Evolutionary conservation across 768 basidiomycete genomes (phyloP), one percentile per base, ranked within the genome.

Genomic region (Cystofilobasidium macerans): DNA sequence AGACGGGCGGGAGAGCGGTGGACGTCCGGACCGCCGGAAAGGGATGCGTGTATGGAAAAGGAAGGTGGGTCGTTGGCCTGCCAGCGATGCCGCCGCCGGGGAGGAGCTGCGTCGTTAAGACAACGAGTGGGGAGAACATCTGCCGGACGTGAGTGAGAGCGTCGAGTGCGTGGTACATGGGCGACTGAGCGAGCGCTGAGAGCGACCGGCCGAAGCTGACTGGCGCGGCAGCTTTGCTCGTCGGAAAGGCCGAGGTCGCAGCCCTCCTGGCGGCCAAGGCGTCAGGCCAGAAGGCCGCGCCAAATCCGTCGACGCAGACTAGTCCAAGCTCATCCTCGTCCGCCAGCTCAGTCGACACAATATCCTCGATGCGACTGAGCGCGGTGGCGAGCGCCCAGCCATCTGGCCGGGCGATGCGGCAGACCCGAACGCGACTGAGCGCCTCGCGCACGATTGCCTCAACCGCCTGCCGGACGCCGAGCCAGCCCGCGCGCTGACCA

Each of bases 111-210:
- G 62, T 63, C 20, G 51, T 56, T 4, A 63, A 38, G 9, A 63
- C 51, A 40, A 63, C 62, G 26, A 63, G 36, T 4, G 62, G 53
- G 2, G 48, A 51, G 26, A 54, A 32, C 0, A 7, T 24, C 32
- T 30, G 48, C 12, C 62, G 53, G 36, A 63, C n/a, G n/a, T 16
- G 12, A 24, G 51, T 63, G 28, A 63, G 51, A 7, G 51, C 36
- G 26, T 53, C 36, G 35, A 63, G 51, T 1, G 56, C 51, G 51
- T 63, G 62, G 36, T 63, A 63, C 62, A 63, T 63, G 8, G 62
- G 62, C 51, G 51, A 30, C 36, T 53, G 26, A 36, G 48, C 53
- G 38, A 53, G 35, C 14, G 40, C 4, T 7, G 38, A 24, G 20
- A 3, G 30, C 7, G 30, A 35, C n/a, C n/a, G n/a, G n/a, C n/a